Percentiles rank a stretch among this genome's conserved stretches.
Conservation (phyloP, 768 basidiomycete genomes). For the Phylloporus rhodoxanthus region DNA sequence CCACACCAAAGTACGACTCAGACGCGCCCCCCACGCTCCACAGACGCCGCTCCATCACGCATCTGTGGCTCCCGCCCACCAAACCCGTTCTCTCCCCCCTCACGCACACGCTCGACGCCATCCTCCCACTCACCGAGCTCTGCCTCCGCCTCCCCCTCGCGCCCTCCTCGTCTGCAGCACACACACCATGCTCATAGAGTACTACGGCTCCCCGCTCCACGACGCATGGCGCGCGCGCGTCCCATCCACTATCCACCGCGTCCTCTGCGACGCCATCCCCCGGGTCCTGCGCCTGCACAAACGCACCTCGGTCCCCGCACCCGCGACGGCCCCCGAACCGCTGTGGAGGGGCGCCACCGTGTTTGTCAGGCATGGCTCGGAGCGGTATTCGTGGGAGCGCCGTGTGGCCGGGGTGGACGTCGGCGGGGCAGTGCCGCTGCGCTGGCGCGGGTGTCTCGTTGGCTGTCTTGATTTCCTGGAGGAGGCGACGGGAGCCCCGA, state of each 20-base stretch:
- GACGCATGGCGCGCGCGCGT: constrained; percentile 24
- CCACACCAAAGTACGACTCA: too few relatives aligned
- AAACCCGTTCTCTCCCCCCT: constrained; percentile 13
- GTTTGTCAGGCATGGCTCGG: constrained; percentile 55
- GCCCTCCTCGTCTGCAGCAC: constrained; percentile 7
- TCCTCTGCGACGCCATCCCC: constrained; percentile 26
- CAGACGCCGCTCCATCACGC: too few relatives aligned
- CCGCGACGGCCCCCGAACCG: too few relatives aligned
- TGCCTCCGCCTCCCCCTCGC: constrained; percentile 36
- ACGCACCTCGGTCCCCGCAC: constrained; percentile 6
- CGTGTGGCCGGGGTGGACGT: constrained; percentile 47
- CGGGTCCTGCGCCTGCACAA: constrained; percentile 23
- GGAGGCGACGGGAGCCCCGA: not conserved
- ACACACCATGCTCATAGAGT: constrained; percentile 15
- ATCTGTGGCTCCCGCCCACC: too few relatives aligned
- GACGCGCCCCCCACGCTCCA: constrained; percentile 3
- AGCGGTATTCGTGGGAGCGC: constrained; percentile 61
- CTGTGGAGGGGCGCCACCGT: too few relatives aligned
- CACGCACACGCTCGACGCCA: constrained; percentile 14
- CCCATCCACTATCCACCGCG: constrained; percentile 21
- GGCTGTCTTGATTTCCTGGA: constrained; percentile 62
- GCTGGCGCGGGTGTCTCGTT: constrained; percentile 62
- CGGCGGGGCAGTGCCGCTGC: constrained; percentile 50
- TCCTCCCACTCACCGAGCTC: constrained; percentile 33
- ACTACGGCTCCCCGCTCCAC: constrained; percentile 29